These are phyloP conservation scores for Elongisporangium prolatum DNA, from an alignment of 352 stramenopile species.

Conservation along the genomic window DNA sequence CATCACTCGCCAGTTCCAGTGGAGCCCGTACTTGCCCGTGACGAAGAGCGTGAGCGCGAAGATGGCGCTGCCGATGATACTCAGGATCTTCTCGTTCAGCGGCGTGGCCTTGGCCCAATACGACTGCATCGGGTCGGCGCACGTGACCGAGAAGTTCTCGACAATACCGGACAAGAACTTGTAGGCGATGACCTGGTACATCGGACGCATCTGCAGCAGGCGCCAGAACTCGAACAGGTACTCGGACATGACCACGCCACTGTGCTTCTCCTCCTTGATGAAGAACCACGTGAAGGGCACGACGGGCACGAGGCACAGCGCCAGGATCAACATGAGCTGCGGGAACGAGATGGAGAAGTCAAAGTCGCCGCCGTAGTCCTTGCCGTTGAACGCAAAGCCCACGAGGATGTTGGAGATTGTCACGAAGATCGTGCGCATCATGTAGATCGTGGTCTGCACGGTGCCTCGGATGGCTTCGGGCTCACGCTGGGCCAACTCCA, in stretches of 20 bases:
- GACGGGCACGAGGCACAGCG: slow-evolving; percentile 21
- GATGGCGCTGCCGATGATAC: slow-evolving; percentile 6
- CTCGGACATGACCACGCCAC: slow-evolving; percentile 20
- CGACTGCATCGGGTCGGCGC: slow-evolving; percentile 23
- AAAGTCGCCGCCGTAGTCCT: slow-evolving; percentile 37
- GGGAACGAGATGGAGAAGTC: slow-evolving; percentile 34
- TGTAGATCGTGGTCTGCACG: slow-evolving; percentile 46
- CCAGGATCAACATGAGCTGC: slow-evolving; percentile 29
- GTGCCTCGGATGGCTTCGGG: slow-evolving; percentile 31
- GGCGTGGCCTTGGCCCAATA: slow-evolving; percentile 29
- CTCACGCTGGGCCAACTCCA: slow-evolving; percentile 50
- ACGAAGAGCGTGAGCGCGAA: slow-evolving; percentile 17
- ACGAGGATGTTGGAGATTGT: slow-evolving; percentile 33
- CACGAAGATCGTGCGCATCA: slow-evolving; percentile 29
- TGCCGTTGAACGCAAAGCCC: slow-evolving; percentile 37
- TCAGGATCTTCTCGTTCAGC: slow-evolving; percentile 23
- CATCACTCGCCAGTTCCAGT: slow-evolving; percentile 36
- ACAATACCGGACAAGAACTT: slow-evolving; percentile 39
- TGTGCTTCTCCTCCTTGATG: slow-evolving; percentile 37
- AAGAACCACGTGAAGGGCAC: slow-evolving; percentile 44
- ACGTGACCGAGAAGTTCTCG: slow-evolving; percentile 27
- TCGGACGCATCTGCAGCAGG: slow-evolving; percentile 25
- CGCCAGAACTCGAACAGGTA: slow-evolving; percentile 35
- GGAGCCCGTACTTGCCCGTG: slow-evolving; percentile 27
- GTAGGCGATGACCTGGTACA: slow-evolving; percentile 51